Evolutionary conservation across 345 rosid genomes (phyloP).

Genomic region (Salix koriyanagi): DNA sequence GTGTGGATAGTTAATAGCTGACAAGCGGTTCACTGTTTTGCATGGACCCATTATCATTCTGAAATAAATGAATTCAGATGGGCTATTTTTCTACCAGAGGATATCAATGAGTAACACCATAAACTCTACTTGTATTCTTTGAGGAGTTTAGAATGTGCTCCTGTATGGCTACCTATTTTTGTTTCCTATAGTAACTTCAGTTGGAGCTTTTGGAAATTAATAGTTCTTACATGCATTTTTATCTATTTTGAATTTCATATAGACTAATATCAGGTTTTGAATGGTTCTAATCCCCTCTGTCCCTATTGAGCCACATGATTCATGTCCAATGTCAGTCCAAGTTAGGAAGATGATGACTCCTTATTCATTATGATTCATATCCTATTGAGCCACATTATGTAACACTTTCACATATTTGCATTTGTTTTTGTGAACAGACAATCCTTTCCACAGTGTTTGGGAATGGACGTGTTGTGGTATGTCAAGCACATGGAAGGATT

Average conservation of each 20-base stretch:
- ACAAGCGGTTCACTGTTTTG: no score
- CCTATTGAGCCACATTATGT: neutral
- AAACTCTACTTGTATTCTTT: no score
- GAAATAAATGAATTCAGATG: neutral
- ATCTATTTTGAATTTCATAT: no score
- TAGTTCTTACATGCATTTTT: neutral
- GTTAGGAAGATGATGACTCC: neutral
- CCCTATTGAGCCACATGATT: no score
- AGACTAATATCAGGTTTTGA: no score
- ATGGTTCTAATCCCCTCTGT: no score
- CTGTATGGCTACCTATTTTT: no score
- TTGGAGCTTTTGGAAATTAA: neutral
- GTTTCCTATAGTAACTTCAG: no score
- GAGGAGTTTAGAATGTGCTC: no score
- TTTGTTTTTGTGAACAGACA: conserved; percentile 45
- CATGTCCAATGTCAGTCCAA: no score
- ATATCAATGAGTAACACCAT: neutral
- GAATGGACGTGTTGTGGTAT: conserved; percentile 49
- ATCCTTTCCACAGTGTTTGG: conserved; percentile 62
- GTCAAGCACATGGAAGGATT: conserved; percentile 57
- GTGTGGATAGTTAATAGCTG: no score
- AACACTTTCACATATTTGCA: conserved; percentile 7
- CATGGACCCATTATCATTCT: neutral
- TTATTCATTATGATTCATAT: neutral
- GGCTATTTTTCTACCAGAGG: neutral